Evolutionary conservation across 148 eudicot genomes (phyloP).

Genomic region (Pouteria glomerata): DNA sequence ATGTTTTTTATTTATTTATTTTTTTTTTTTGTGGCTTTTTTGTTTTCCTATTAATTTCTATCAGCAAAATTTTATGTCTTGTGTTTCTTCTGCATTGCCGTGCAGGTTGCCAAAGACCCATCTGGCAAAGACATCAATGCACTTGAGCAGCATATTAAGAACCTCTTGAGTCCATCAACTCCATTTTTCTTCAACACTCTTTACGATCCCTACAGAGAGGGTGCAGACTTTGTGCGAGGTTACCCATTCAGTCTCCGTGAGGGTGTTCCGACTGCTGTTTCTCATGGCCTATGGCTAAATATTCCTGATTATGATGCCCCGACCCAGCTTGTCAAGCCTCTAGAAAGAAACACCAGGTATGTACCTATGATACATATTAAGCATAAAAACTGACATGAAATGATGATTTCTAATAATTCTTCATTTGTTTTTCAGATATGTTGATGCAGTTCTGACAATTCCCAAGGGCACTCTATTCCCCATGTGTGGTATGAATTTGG

Average conservation of each 20-base stretch:
- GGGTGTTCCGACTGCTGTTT: constrained; percentile 74
- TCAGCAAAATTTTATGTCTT: too few species aligned
- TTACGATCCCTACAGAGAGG: constrained; percentile 67
- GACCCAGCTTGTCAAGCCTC: constrained; percentile 87
- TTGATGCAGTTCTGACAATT: constrained; percentile 78
- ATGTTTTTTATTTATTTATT: too few species aligned
- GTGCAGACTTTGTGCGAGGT: constrained; percentile 85
- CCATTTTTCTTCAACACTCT: constrained; percentile 86
- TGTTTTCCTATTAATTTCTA: constrained; percentile 1
- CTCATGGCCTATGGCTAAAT: constrained; percentile 83
- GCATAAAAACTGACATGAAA: neutral
- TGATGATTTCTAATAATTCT: too few species aligned
- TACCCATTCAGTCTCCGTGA: constrained; percentile 86
- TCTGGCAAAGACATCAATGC: constrained; percentile 73
- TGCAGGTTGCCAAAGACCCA: constrained; percentile 80
- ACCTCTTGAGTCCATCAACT: constrained; percentile 66
- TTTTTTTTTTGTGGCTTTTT: constrained; percentile 4
- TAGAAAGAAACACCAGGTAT: constrained; percentile 83
- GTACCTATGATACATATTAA: too few species aligned
- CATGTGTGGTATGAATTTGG: constrained; percentile 83
- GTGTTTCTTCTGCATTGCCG: too few species aligned
- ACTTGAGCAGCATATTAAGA: constrained; percentile 69
- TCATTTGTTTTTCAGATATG: constrained; percentile 43
- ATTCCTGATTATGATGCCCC: constrained; percentile 90
- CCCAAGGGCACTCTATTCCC: constrained; percentile 88